These are phyloP conservation scores for Batkoa obscura DNA, from an alignment of 371 early-diverging fungal genomes.

Conservation along the genomic window DNA sequence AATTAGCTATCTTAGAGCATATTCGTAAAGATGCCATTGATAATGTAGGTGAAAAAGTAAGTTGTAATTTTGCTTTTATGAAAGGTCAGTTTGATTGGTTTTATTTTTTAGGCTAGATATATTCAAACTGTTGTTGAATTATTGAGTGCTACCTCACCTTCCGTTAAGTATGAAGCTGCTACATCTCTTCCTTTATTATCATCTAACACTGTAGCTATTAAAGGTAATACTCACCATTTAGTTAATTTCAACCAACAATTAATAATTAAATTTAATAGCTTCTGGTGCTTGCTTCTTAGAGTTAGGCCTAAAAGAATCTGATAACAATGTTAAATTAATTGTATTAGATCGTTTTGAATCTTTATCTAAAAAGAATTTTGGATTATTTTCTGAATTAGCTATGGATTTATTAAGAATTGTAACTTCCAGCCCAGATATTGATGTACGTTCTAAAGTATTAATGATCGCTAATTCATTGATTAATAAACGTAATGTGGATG, in stretches of 20 bases:
- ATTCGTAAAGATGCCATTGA: constrained; percentile 78
- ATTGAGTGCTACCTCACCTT: constrained; percentile 51
- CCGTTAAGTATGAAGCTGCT: constrained; percentile 95
- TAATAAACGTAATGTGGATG: constrained; percentile 74
- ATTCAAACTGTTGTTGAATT: constrained; percentile 75
- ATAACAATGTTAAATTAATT: constrained; percentile 94
- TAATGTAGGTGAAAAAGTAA: constrained; percentile 58
- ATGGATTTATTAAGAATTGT: constrained; percentile 86
- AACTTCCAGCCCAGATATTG: constrained; percentile 69
- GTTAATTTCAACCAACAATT: not conserved
- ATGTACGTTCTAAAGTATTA: constrained; percentile 80
- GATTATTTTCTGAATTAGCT: constrained; percentile 70
- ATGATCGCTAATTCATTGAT: constrained; percentile 75
- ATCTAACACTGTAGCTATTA: constrained; percentile 70
- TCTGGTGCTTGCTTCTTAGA: constrained; percentile 81
- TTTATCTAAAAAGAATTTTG: constrained; percentile 63
- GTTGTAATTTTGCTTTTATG: too few relatives aligned
- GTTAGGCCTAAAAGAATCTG: constrained; percentile 75
- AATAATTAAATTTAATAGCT: constrained; percentile 29
- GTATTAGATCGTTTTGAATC: constrained; percentile 80
- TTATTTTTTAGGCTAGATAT: constrained; percentile 13
- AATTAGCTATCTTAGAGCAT: constrained; percentile 81
- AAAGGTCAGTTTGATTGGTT: not conserved
- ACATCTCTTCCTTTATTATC: constrained; percentile 73
- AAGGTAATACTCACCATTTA: constrained; percentile 27